Conservation (phyloP, 257 asterid genomes). For the Mentha longifolia region DNA sequence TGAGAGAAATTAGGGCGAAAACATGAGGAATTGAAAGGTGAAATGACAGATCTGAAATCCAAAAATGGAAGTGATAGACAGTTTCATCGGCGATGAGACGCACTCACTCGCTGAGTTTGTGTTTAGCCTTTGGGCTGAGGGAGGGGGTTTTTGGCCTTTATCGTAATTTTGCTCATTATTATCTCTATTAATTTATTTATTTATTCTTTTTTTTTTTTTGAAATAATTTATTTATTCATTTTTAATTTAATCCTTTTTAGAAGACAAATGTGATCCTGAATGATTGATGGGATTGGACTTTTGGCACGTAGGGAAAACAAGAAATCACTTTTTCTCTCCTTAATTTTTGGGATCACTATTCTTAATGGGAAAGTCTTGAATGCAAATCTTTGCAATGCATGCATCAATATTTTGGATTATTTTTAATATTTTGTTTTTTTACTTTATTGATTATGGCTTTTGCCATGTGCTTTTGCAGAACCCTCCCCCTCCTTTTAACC, state of each 20-base stretch:
- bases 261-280: neutral
- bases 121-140: conserved; percentile 21
- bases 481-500: too few species aligned
- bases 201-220: too few species aligned
- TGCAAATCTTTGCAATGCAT: too few species aligned
- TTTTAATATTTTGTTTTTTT: too few species aligned
- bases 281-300: conserved; percentile 24
- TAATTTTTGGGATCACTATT: neutral
- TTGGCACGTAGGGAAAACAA: conserved; percentile 23
- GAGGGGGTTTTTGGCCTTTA: neutral
- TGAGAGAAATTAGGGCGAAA: conserved; percentile 30
- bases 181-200: too few species aligned
- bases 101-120: too few species aligned
- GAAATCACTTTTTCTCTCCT: conserved; percentile 18
- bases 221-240: too few species aligned
- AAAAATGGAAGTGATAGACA: conserved; percentile 36
- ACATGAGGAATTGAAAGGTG: conserved; percentile 23
- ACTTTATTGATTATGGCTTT: too few species aligned
- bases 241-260: neutral
- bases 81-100: conserved; percentile 31
- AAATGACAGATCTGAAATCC: conserved; percentile 44
- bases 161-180: neutral
- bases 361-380: too few species aligned
- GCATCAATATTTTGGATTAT: too few species aligned
- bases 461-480: too few species aligned